Evolutionary conservation across 768 basidiomycete genomes (phyloP).

Genomic region (Daedaleopsis sinensis): DNA sequence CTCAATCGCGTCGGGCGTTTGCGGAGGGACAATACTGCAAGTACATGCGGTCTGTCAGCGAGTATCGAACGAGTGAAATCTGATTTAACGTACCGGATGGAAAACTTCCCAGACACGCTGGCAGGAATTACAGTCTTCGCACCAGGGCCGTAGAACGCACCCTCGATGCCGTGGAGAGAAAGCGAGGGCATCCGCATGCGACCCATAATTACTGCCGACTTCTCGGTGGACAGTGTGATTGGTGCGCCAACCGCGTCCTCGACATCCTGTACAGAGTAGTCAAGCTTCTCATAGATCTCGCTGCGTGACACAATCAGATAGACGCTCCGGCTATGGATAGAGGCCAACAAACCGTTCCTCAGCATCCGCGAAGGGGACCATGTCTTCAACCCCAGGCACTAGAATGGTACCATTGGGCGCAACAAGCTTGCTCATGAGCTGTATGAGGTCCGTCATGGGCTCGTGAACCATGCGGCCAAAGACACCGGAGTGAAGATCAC

Average conservation of each 20-base stretch:
- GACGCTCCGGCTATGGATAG: neutral
- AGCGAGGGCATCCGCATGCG: conserved; percentile 90
- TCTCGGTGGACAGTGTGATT: conserved; percentile 77
- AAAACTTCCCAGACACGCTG: conserved; percentile 88
- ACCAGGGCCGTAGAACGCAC: conserved; percentile 84
- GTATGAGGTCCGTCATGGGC: conserved; percentile 93
- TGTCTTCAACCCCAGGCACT: conserved; percentile 85
- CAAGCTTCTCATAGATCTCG: conserved; percentile 70
- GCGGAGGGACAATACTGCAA: conserved; percentile 77
- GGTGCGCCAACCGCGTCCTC: conserved; percentile 75
- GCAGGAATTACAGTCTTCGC: conserved; percentile 96
- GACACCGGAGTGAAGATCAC: conserved; percentile 89
- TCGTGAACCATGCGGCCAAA: conserved; percentile 84
- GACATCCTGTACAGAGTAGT: conserved; percentile 74
- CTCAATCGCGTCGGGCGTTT: conserved; percentile 73
- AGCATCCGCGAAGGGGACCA: conserved; percentile 73
- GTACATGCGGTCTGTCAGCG: neutral
- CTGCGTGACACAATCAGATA: conserved; percentile 36
- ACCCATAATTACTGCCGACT: conserved; percentile 83
- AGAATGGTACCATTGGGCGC: conserved; percentile 78
- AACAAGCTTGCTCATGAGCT: conserved; percentile 85
- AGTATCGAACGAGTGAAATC: neutral
- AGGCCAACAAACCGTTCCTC: conserved; percentile 58
- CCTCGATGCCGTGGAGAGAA: conserved; percentile 94
- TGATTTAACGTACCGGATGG: conserved; percentile 64